Evolutionary conservation across 2,329 filamentous ascomycete genomes (phyloP).

Genomic region (Gremmenia infestans): DNA sequence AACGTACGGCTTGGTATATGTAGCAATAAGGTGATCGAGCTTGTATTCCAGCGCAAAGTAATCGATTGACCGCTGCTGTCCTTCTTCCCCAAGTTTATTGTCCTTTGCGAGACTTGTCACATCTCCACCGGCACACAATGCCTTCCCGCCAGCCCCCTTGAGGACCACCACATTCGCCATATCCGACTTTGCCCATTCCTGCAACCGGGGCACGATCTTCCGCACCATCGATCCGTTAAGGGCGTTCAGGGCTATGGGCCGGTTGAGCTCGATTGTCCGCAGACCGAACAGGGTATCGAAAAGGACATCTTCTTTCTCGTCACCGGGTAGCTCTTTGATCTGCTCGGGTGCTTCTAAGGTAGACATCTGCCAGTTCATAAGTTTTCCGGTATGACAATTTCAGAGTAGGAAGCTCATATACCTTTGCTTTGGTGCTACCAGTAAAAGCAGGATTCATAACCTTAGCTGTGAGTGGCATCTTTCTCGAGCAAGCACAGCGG

Average conservation of each 20-base stretch:
- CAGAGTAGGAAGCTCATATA: constrained; percentile 31
- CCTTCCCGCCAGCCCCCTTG: constrained; percentile 79
- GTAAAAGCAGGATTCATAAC: constrained; percentile 56
- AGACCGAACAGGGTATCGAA: constrained; percentile 88
- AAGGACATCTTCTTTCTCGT: constrained; percentile 85
- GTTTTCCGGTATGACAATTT: constrained; percentile 13
- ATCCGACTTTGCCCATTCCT: constrained; percentile 93
- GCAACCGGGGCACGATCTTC: constrained; percentile 84
- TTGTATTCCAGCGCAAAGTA: constrained; percentile 97
- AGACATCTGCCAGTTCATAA: constrained; percentile 11
- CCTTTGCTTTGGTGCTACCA: constrained; percentile 42
- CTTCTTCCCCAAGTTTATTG: constrained; percentile 63
- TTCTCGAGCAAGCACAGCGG: constrained; percentile 35
- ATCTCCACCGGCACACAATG: constrained; percentile 92
- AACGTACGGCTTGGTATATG: constrained; percentile 87
- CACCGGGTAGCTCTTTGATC: constrained; percentile 39
- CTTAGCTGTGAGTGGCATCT: constrained; percentile 80
- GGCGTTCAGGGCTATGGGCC: constrained; percentile 85
- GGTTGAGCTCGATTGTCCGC: constrained; percentile 89
- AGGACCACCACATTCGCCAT: constrained; percentile 89
- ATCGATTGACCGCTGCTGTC: constrained; percentile 68
- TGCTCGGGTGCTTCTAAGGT: constrained; percentile 21
- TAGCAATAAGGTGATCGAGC: constrained; percentile 91
- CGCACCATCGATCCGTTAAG: constrained; percentile 91
- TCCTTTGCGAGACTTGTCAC: constrained; percentile 71